Evolutionary conservation across 805 yeast genomes (phyloP), one percentile per base, ranked within the genome.

Genomic region (Kuraishia capsulata): DNA sequence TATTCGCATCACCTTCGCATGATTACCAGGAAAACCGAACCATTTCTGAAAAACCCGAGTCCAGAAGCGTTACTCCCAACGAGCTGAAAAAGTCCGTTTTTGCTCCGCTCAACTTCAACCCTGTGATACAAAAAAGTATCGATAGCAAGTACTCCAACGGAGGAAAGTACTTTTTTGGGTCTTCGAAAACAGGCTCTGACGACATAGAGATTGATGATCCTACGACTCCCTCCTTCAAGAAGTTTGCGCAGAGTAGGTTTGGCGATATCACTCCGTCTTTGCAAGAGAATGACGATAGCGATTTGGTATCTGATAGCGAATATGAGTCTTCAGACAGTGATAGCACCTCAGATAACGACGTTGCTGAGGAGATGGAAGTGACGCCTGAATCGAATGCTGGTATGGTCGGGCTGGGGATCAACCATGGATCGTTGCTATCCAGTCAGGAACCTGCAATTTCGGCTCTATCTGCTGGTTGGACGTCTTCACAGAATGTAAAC

Each of bases 91-190:
- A 62, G 40, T 84, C 95, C 32, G 76, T 81, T 0, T 89, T 87
- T 57, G 84, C 95, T 0, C 95, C 95, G 0, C 64, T 88, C 31
- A 69, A 72, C 31, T 89, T 88, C 60, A 82, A 85, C 49, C 95
- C 96, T 1, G 71, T 81, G 16, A 81, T 86, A 39, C 78, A 77
- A 40, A 71, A 74, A 35, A 77, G 73, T 41, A 78, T 90, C 30
- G 97, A 90, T 53, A 77, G 83, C 40, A 90, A 90, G 51, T 90
- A 90, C 50, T 80, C 81, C 10, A 71, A 71, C 45, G 98, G 98
- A 4, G 98, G 98, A 2, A 83, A 89, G 51, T 90, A 84, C 53
- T 88, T 78, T 52, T 85, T 83, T 13, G 50, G 46, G 17, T 11
- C 17, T 17, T 8, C 20, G 47, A 45, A 20, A 41, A 44, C 36